Base-by-base conservation (phyloP, 306 rosid species). In the Potentilla sterilis region DNA sequence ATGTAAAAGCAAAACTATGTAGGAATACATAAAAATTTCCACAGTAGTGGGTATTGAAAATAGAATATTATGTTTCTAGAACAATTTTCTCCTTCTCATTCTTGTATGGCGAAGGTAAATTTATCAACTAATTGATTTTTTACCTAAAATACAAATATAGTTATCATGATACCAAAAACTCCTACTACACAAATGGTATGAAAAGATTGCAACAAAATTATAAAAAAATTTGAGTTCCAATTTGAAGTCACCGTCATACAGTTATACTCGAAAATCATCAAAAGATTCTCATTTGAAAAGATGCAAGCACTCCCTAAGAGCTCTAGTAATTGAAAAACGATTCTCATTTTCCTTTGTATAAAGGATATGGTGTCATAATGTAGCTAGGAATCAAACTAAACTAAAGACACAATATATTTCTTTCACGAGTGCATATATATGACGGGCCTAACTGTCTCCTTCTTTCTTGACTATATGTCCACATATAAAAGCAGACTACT, bases 381-480 rank as follows among this genome's bases (percentile, higher is more conserved):
- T 28, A 15, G 34, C 51, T 48, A 9, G 41, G 70, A 71, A 65
- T 76, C 37, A 55, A 55, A 72, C 35, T 61, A 46, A 37, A 37
- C n/a, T n/a, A n/a, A n/a, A n/a, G n/a, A n/a, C n/a, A n/a, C n/a
- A n/a, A n/a, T n/a, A n/a, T n/a, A n/a, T n/a, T n/a, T 37, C 21
- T 67, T 73, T 7, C 42, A 22, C 3, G 24, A 41, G 71, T 75
- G 73, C 51, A 43, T 44, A 11, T 63, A 63, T 16, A 37, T 7
- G n/a, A 49, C 35, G 24, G 44, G 40, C 42, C 66, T 59, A 41
- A 14, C 49, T 82, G 77, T 69, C 77, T 40, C 52, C 46, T 57
- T 49, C 62, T 73, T 34, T 62, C 63, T 73, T 21, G 15, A 61
- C 47, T 68, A 58, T 38, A 22, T 16, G 41, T 2, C 21, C 51